A percentile compares a stretch with the other conserved stretches of the same genome.
phyloP scores from a whole-genome alignment of 345 rosid genomes.

The Clarkia xantiana region DNA sequence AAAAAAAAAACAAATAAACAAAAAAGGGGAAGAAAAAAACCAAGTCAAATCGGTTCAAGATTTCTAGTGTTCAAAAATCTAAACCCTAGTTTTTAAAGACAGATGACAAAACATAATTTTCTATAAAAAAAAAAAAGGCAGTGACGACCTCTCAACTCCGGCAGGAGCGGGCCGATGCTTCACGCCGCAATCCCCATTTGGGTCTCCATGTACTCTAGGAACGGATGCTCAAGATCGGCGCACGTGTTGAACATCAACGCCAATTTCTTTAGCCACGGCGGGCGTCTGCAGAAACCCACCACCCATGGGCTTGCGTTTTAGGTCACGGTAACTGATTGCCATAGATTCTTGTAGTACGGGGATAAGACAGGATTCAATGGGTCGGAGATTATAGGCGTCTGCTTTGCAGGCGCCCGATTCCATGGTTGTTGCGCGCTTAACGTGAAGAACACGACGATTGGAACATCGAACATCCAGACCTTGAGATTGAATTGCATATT shows the following conservation, averaged over 20 bases:
- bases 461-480: constrained; percentile 9
- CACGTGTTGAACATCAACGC: constrained; percentile 27
- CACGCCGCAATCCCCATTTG: constrained; percentile 24
- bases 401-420: constrained; percentile 18
- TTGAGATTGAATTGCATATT: too few species aligned
- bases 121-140: too few species aligned
- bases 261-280: constrained; percentile 22
- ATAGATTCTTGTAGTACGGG: constrained; percentile 17
- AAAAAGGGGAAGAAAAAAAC: too few species aligned
- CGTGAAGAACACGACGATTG: constrained; percentile 20
- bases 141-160: too few species aligned
- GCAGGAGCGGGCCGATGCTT: constrained; percentile 32
- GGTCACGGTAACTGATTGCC: constrained; percentile 14
- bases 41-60: too few species aligned
- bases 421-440: constrained; percentile 18
- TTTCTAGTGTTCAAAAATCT: too few species aligned
- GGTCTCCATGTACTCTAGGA: constrained; percentile 12
- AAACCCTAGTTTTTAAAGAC: too few species aligned
- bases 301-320: constrained; percentile 10
- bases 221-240: constrained; percentile 21
- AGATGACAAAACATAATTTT: too few species aligned
- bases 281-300: constrained; percentile 14
- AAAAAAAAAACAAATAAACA: too few species aligned
- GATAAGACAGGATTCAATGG: constrained; percentile 12
- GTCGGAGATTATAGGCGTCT: constrained; percentile 5